phyloP scores from a whole-genome alignment of 352 stramenopile genomes.

The Globisporangium splendens region DNA sequence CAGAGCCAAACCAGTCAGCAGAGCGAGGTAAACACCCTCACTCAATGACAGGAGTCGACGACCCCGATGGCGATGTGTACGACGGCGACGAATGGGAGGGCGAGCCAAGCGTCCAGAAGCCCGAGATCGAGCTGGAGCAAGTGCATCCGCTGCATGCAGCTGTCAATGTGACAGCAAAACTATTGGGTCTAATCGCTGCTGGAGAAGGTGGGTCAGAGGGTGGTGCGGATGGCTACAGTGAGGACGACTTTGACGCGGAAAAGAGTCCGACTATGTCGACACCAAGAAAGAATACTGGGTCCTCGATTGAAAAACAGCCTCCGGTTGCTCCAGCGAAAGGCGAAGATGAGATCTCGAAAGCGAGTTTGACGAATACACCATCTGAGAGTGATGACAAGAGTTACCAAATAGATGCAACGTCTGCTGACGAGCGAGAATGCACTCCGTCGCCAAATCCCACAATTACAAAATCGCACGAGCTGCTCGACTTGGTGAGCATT shows the following conservation, averaged over 20 bases:
- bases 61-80: slow-evolving; percentile 2
- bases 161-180: not conserved
- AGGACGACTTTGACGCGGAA: slow-evolving; percentile 9
- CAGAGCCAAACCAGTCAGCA: not conserved
- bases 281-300: too few relatives aligned
- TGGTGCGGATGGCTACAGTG: slow-evolving; percentile 1
- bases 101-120: not conserved
- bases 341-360: too few relatives aligned
- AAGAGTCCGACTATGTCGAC: not conserved
- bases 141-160: slow-evolving; percentile 1
- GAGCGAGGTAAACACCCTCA: not conserved
- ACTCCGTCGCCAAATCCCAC: not conserved
- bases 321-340: too few relatives aligned
- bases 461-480: not conserved
- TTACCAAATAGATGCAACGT: not conserved
- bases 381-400: not conserved
- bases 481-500: slow-evolving; percentile 4
- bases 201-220: not conserved
- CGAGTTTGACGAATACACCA: not conserved
- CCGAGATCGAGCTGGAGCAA: not conserved
- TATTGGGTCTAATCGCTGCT: not conserved
- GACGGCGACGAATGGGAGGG: slow-evolving; percentile 7
- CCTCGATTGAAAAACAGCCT: too few relatives aligned
- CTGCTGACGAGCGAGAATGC: not conserved
- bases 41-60: not conserved